Evolutionary conservation across 139 green algal species (phyloP).

Genomic region (Haematococcus sp.): DNA sequence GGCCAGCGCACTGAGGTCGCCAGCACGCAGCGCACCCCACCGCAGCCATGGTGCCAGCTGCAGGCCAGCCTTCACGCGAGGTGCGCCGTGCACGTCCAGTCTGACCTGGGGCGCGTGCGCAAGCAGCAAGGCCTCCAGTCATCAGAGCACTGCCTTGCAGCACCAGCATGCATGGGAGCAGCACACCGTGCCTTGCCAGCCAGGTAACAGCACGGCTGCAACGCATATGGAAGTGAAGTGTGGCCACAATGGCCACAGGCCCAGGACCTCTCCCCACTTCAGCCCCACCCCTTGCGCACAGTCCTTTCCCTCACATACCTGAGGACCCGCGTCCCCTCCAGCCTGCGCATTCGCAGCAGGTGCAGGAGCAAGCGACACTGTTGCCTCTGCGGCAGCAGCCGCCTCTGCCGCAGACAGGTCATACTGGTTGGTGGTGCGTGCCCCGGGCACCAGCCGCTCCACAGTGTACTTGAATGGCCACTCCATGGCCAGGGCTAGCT

Average conservation of each 20-base stretch:
- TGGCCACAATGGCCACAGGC: too few species aligned
- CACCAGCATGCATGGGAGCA: background rate
- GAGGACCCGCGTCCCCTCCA: background rate
- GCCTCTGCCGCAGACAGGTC: background rate
- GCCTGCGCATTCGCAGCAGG: background rate
- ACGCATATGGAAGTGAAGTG: background rate
- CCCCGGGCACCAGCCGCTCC: slow-evolving; percentile 31
- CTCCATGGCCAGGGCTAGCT: slow-evolving; percentile 32
- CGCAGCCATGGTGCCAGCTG: slow-evolving; percentile 30
- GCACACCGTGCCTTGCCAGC: slow-evolving; percentile 1
- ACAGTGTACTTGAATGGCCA: slow-evolving; percentile 26
- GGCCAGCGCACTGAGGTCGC: slow-evolving; percentile 14
- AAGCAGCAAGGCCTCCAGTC: background rate
- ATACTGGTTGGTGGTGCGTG: slow-evolving; percentile 31
- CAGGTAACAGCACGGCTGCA: background rate
- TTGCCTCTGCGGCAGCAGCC: background rate
- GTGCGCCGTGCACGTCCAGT: slow-evolving; percentile 20
- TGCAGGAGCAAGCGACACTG: background rate
- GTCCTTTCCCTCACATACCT: background rate
- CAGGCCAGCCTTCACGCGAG: slow-evolving; percentile 16
- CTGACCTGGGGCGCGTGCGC: background rate
- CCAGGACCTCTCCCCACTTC: too few species aligned
- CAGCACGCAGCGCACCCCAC: slow-evolving; percentile 23
- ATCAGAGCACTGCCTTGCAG: background rate
- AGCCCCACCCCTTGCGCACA: background rate